A percentile compares a stretch with the other conserved stretches of the same genome.
Conservation (phyloP, 805 yeast species). For the Yamadazyma philogaea region DNA sequence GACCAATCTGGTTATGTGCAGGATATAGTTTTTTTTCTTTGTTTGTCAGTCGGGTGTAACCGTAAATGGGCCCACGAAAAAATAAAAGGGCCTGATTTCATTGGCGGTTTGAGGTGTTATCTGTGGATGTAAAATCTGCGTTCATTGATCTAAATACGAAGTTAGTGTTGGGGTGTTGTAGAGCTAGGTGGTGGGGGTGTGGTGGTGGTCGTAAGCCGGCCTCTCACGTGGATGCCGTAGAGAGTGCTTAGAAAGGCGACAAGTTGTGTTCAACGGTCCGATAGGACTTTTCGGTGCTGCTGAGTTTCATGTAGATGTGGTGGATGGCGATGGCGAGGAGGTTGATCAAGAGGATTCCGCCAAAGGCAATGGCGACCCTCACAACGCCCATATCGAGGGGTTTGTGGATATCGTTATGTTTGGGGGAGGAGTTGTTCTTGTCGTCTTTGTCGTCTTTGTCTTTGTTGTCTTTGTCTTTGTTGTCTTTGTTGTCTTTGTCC, state of each 20-base stretch:
- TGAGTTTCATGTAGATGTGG: slow-evolving; percentile 31
- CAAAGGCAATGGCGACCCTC: slow-evolving; percentile 32
- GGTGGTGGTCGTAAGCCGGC: too few relatives aligned
- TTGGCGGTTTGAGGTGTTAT: background rate
- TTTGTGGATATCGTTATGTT: background rate
- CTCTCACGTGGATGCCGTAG: too few relatives aligned
- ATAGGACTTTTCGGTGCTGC: slow-evolving; percentile 29
- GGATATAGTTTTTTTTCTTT: too few relatives aligned
- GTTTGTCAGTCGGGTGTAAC: background rate
- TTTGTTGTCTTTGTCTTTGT: background rate
- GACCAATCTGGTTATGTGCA: background rate
- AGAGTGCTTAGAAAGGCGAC: slow-evolving; percentile 33
- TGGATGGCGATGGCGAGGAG: slow-evolving; percentile 36
- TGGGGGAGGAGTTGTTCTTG: slow-evolving; percentile 3
- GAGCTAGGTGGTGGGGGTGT: too few relatives aligned
- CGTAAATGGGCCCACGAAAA: too few relatives aligned
- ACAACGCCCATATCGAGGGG: slow-evolving; percentile 21
- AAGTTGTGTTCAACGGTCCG: slow-evolving; percentile 33
- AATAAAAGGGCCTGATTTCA: too few relatives aligned
- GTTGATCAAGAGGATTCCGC: slow-evolving; percentile 33
- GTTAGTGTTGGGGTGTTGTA: too few relatives aligned
- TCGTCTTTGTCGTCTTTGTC: slow-evolving; percentile 1
- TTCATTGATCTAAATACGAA: background rate
- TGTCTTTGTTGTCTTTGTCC: slow-evolving; percentile 3
- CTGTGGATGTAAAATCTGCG: background rate